phyloP scores from a whole-genome alignment of 805 yeast genomes.

The Suhomyces sp. region DNA sequence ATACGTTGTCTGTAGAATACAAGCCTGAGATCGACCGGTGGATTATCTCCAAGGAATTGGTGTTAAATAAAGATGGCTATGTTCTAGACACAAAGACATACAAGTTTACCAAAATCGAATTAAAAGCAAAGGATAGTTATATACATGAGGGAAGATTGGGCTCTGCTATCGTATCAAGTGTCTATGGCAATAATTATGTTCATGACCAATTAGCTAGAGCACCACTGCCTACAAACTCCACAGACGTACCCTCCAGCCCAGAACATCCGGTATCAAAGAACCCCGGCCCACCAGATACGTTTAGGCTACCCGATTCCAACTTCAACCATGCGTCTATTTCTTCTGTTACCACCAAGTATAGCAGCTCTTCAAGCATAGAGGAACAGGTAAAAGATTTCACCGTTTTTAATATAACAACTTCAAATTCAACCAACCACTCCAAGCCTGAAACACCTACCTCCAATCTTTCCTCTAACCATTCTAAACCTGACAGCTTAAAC shows the following conservation, averaged over 20 bases:
- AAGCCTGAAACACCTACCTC: not conserved
- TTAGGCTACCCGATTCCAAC: not conserved
- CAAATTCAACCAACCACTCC: not conserved
- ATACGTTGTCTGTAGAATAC: constrained; percentile 21
- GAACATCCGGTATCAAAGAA: not conserved
- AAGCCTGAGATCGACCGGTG: constrained; percentile 26
- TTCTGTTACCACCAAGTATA: constrained; percentile 1
- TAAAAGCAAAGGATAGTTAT: constrained; percentile 15
- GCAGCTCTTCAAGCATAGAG: not conserved
- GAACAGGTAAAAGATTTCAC: not conserved
- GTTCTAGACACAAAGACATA: constrained; percentile 53
- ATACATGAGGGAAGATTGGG: constrained; percentile 32
- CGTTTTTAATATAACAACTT: not conserved
- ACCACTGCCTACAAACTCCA: constrained; percentile 20
- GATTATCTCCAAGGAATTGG: constrained; percentile 42
- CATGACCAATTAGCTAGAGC: constrained; percentile 9
- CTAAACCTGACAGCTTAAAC: too few species aligned
- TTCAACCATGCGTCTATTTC: constrained; percentile 1
- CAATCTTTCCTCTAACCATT: too few species aligned
- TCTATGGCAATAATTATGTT: constrained; percentile 12
- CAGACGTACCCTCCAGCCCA: constrained; percentile 7
- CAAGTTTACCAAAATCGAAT: constrained; percentile 45
- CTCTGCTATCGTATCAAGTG: constrained; percentile 25
- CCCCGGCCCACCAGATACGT: not conserved
- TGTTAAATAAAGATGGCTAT: constrained; percentile 53